Base-by-base conservation (phyloP, 345 rosid genomes). In the Linum usitatissimum region DNA sequence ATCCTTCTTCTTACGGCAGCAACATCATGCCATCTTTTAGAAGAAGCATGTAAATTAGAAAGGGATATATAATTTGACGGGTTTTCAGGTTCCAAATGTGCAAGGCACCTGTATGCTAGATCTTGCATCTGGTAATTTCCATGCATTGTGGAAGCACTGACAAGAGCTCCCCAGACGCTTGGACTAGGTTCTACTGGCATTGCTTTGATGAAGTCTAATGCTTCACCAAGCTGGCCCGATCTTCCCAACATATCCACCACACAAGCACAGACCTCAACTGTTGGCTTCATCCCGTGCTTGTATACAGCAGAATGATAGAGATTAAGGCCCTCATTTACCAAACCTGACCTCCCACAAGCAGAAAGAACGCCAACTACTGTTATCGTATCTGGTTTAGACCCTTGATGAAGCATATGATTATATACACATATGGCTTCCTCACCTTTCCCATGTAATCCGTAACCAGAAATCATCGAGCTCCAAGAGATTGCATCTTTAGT, bases 151-250 rank as follows among this genome's bases (percentile, higher is more conserved):
- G 86, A 77, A 60, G 86, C 86, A 77, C 74, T 80, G 20, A 83
- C 70, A 66, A 84, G 84, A 67, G 91, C 84, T 2, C 88, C 91
- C 95, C 91, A 87, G 30, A 81, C 70, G 49, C 88, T 84, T 17
- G 90, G 83, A 59, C 82, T 77, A 17, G 91, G 79, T 72, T 74
- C 79, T 66, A 76, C 66, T 13, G 79, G 83, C 88, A 87, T 87
- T 31, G 62, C 61, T 51, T 64, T 74, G 57, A 84, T 80, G 64
- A 83, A 87, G 14, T 72, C 77, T 8, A 84, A 67, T 56, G 91
- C 88, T 19, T 10, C 67, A 56, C 72, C 79, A 53, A 80, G 80
- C 65, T 71, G 84, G 63, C 89, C 85, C 36, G 85, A 78, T 72
- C 79, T 70, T 54, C 85, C 85, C 60, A 84, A 73, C 77, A 79